A percentile compares a stretch with the other conserved stretches of the same genome.
Evolutionary conservation across 331 rosid species (phyloP).

Genomic region (Quercus phellos): DNA sequence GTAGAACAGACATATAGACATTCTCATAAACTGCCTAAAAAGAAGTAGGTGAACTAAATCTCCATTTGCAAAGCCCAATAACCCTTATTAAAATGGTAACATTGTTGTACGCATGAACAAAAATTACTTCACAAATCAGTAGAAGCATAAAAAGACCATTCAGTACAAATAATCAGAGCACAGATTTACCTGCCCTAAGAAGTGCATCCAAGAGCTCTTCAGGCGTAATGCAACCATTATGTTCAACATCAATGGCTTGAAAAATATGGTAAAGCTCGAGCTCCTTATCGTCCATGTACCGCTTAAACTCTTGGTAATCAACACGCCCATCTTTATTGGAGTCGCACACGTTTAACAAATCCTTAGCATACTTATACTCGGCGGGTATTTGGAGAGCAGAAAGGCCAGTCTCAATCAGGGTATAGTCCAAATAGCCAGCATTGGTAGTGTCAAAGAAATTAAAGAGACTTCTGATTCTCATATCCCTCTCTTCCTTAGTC

Average conservation of each 20-base stretch:
- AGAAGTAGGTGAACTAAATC: not conserved
- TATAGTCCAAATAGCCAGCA: conserved; percentile 53
- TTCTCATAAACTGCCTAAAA: not conserved
- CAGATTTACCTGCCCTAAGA: conserved; percentile 51
- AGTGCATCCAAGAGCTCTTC: conserved; percentile 93
- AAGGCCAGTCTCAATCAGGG: conserved; percentile 60
- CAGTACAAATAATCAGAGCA: not conserved
- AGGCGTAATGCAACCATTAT: conserved; percentile 68
- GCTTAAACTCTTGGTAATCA: conserved; percentile 61
- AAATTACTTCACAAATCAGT: not conserved
- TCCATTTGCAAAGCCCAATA: not conserved
- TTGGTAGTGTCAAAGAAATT: conserved; percentile 60
- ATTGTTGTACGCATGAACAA: not conserved
- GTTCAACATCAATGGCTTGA: conserved; percentile 81
- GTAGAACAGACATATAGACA: conserved; percentile 8
- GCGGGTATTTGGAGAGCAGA: conserved; percentile 69
- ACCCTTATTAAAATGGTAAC: not conserved
- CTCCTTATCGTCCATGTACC: conserved; percentile 83
- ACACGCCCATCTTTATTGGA: conserved; percentile 66
- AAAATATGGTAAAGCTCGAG: conserved; percentile 75
- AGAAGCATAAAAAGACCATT: not conserved
- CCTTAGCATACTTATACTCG: conserved; percentile 71
- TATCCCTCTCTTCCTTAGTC: conserved; percentile 67
- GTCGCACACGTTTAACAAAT: conserved; percentile 68
- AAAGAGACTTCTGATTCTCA: conserved; percentile 52